Percentiles rank a stretch among this genome's conserved stretches.
Conservation (phyloP, 2,329 filamentous ascomycete species). For the Colletotrichum ledebouriae region DNA sequence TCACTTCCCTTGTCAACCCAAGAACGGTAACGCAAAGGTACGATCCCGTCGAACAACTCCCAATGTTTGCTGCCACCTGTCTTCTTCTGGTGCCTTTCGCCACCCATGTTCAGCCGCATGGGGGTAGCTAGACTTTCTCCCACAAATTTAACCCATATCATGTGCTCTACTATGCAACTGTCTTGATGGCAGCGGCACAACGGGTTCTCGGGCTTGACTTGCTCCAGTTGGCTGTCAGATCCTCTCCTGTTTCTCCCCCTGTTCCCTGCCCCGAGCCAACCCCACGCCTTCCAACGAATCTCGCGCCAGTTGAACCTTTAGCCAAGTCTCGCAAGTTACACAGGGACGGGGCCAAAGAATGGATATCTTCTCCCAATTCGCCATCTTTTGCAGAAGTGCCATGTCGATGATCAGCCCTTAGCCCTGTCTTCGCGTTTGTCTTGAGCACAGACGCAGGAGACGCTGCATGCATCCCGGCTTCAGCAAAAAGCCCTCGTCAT, state of each 20-base stretch:
- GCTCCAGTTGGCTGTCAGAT: not conserved
- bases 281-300: not conserved
- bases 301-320: not conserved
- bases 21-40: conserved; percentile 1
- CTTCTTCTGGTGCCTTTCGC: no score
- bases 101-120: no score
- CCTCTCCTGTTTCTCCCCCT: not conserved
- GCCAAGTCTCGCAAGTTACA: not conserved
- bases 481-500: conserved; percentile 5
- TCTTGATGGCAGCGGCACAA: not conserved
- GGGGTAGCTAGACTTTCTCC: no score
- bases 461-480: conserved; percentile 7
- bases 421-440: not conserved
- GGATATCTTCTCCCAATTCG: conserved; percentile 3
- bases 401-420: conserved; percentile 1
- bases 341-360: not conserved
- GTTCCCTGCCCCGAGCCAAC: not conserved
- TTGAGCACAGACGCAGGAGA: not conserved
- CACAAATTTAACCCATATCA: no score
- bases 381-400: conserved; percentile 12
- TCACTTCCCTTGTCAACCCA: not conserved
- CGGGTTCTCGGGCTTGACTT: not conserved
- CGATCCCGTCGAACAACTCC: not conserved
- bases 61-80: conserved; percentile 6
- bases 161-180: not conserved